These are phyloP conservation scores for Quercus suber DNA, from an alignment of 306 rosid species.

Conservation along the genomic window DNA sequence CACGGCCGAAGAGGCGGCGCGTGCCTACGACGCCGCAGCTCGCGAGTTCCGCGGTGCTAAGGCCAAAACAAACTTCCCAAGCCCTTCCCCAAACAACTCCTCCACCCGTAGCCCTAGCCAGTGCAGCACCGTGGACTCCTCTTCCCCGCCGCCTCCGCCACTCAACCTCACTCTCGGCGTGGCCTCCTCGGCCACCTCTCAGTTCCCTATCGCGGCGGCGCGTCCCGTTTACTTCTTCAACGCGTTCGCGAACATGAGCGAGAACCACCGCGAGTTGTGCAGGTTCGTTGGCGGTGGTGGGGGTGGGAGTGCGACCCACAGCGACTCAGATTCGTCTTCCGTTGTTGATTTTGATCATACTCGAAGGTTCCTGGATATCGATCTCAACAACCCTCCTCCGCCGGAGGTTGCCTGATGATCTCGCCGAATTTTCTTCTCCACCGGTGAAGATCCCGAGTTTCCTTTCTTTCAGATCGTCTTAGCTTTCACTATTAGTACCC, in stretches of 20 bases:
- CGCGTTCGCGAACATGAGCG: slow-evolving; percentile 32
- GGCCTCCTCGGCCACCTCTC: background rate
- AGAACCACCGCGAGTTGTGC: slow-evolving; percentile 35
- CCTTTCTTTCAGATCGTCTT: too few species aligned
- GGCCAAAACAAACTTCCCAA: slow-evolving; percentile 77
- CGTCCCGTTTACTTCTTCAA: slow-evolving; percentile 54
- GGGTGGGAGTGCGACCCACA: slow-evolving; percentile 9
- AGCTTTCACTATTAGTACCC: background rate
- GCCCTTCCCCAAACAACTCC: slow-evolving; percentile 9
- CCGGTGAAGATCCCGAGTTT: slow-evolving; percentile 8
- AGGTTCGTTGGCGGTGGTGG: slow-evolving; percentile 17
- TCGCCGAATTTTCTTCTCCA: slow-evolving; percentile 2
- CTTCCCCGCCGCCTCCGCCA: slow-evolving; percentile 33
- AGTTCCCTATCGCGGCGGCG: slow-evolving; percentile 11
- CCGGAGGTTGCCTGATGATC: slow-evolving; percentile 59
- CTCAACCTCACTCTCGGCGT: slow-evolving; percentile 34
- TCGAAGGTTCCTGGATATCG: slow-evolving; percentile 48
- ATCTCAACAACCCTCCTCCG: slow-evolving; percentile 67
- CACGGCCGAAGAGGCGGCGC: slow-evolving; percentile 85
- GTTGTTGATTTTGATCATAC: slow-evolving; percentile 45
- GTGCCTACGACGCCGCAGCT: slow-evolving; percentile 79
- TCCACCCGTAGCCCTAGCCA: slow-evolving; percentile 51
- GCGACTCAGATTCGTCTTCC: slow-evolving; percentile 57
- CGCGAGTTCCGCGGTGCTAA: slow-evolving; percentile 69
- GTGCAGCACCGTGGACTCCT: slow-evolving; percentile 60